Evolutionary conservation across 1,284 basidiomycete species (phyloP), one percentile per base, ranked within the genome.

Genomic region (Apiotrichum gracile): DNA sequence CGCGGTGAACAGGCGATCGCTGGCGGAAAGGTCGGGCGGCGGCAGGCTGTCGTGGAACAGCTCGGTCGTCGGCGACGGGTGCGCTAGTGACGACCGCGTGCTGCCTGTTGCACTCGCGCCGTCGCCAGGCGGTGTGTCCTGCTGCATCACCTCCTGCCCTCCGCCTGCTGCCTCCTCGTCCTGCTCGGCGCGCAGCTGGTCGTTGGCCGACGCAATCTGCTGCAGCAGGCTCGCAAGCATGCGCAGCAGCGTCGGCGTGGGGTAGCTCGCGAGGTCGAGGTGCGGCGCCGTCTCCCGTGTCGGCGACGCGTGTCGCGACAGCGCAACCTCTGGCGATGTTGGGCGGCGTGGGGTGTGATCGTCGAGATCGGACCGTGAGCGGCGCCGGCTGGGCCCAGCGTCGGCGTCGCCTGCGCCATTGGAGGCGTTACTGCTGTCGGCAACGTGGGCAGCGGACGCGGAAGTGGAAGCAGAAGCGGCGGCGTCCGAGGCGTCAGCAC

Each of bases 121-220:
- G 24, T 54, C 52, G 25, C 31, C 33, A 2, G 24, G 12, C 22
- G 34, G 34, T 26, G 58, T 57, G 27, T 61, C 58, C 29, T 45
- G 43, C 43, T 45, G 43, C 43, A 45, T 45, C 19, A 51, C 46
- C n/a, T 41, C 49, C 24, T 48, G 39, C n/a, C 55, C 61, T 9
- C 43, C 31, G 4, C 29, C 43, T 31, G 43, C 27, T 14, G 43
- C 31, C 31, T 45, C 43, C 9, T 58, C 58, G 19, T 63, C 55
- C 74, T 48, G 76, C 21, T 74, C 71, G 14, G 66, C 61, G 16
- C 75, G 67, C 19, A 78, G 65, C 21, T 72, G 79, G 76, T 97
- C 93, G 73, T 97, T 97, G 5, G 90, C 85, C 3, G 84, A 83
- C 5, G 94, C 91, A 68, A 97, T 97, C 74, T 92, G 89, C 44